Evolutionary conservation across 176 grass and related monocot genomes (phyloP), one percentile per base, ranked within the genome.

Genomic region (Alloteropsis semialata): DNA sequence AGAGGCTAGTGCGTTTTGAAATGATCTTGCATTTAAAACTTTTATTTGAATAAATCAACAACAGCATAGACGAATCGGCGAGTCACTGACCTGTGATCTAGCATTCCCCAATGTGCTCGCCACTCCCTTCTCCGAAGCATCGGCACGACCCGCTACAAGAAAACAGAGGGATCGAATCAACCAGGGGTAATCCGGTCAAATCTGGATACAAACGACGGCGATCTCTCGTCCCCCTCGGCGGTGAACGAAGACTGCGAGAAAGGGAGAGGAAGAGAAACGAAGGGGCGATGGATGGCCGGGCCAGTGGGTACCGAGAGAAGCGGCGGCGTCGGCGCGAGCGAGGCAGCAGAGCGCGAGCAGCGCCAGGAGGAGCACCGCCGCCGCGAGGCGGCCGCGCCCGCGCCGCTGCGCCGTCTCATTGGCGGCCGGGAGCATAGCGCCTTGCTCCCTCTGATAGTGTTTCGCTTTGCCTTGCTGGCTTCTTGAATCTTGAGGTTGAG

Each of bases 271-370:
- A 21, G 8, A 36, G 4, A 22, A 28, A n/a, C n/a, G n/a, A n/a
- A 5, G 18, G 39, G 10, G 45, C 45, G 19, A 53, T 22, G 19
- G 48, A 15, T n/a, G 44, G 21, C 51, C n/a, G n/a, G n/a, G 19
- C 51, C 17, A 24, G 21, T 4, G 6, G 18, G 16, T 58, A 88
- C 81, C 87, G 5, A 44, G 19, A 28, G 79, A 59, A 18, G 44
- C 57, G 44, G 32, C 69, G 51, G 42, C 87, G 82, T 32, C 73
- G 65, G 36, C 29, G 81, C 65, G 74, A 22, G 74, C 74, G 6
- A 84, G 65, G 76, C 50, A 88, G 76, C 50, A 88, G 68, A 50
- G 59, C 67, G 68, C 73, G 69, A 80, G 69, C 41, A 80, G 41
- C 39, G 72, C 30, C 59, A 78, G 3, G 8, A 81, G 81, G 66